Evolutionary conservation across 495 filamentous ascomycete genomes (phyloP), one percentile per base, ranked within the genome.

Genomic region (Penicillium samsonianum): DNA sequence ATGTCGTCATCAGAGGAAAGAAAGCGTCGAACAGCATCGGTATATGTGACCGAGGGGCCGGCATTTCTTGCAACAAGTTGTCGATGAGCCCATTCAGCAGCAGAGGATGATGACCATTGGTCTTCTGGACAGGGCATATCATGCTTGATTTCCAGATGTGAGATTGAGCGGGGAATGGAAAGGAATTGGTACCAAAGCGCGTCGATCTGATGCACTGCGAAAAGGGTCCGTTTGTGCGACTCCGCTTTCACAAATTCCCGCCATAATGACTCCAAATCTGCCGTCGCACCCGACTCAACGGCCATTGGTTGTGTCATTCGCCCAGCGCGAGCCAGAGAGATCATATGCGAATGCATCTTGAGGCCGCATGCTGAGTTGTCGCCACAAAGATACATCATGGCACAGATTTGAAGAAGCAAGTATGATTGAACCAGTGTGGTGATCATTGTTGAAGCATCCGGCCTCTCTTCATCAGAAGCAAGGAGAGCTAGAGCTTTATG

Each of bases 131-230:
- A 73, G n/a, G 72, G 72, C 6, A 75, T 52, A 19, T 73, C 67
- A 57, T 75, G 70, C 30, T 75, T 75, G 49, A 75, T 63, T 58
- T 75, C 72, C 1, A 75, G 61, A 43, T 73, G 68, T 4, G 72
- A 75, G 50, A 75, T 65, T 4, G 54, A 67, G 26, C 70, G 64
- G 5, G 70, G 72, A 14, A 73, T 67, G 2, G 72, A 75, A 10
- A 75, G 60, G 49, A 72, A 65, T 53, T 73, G 70, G 55, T 75
- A 73, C 68, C 68, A 73, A 1, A 75, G 60, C 5, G 72, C 66
- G 55, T 75, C 72, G 48, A 73, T 66, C 53, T 75, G 72, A 55
- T 73, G 72, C 1, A 75, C 62, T n/a, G 72, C 70, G 26, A 73
- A 68, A 11, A 67, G 41, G 6, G 70, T 75, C 41, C 70, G 66